Percentiles rank a stretch among this genome's conserved stretches.
Conservation (phyloP, 2,329 filamentous ascomycete species). For the Diaporthe vexans region DNA sequence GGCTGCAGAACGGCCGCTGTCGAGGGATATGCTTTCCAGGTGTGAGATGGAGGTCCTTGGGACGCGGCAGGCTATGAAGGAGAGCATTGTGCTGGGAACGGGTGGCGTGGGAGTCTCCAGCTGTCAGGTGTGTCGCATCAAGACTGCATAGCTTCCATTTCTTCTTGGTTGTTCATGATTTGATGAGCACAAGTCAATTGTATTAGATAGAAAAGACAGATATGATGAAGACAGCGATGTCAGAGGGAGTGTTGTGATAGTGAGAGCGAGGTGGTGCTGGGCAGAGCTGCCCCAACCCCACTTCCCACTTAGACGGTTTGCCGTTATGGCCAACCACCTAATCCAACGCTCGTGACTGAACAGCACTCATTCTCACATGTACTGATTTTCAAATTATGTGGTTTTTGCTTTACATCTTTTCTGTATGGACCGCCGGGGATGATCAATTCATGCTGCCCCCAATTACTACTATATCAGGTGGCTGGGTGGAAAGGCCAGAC, state of each 20-base stretch:
- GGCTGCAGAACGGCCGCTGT: slow-evolving; percentile 33
- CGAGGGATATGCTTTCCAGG: slow-evolving; percentile 21
- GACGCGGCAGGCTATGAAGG: slow-evolving; percentile 34
- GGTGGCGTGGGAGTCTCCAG: neutral
- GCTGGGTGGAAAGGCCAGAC: neutral
- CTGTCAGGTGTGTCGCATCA: neutral
- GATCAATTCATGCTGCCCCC: neutral
- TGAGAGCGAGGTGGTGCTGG: neutral
- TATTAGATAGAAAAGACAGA: neutral
- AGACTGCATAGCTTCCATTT: neutral
- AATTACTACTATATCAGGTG: neutral
- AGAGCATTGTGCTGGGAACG: slow-evolving; percentile 28
- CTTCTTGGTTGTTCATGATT: neutral
- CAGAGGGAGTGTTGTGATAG: too few relatives aligned
- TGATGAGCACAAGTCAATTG: fast-evolving
- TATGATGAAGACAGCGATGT: too few relatives aligned
- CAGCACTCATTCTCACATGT: neutral
- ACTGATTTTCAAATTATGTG: neutral
- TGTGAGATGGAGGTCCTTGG: slow-evolving; percentile 34
- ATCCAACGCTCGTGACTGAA: too few relatives aligned
- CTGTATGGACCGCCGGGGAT: neutral
- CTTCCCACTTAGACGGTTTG: neutral
- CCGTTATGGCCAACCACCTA: too few relatives aligned
- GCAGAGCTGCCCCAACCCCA: slow-evolving; percentile 1
- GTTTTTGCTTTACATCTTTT: neutral